A percentile compares a stretch with the other conserved stretches of the same genome.
phyloP scores from a whole-genome alignment of 1,284 basidiomycete species.

The Ustilago loliicola region DNA sequence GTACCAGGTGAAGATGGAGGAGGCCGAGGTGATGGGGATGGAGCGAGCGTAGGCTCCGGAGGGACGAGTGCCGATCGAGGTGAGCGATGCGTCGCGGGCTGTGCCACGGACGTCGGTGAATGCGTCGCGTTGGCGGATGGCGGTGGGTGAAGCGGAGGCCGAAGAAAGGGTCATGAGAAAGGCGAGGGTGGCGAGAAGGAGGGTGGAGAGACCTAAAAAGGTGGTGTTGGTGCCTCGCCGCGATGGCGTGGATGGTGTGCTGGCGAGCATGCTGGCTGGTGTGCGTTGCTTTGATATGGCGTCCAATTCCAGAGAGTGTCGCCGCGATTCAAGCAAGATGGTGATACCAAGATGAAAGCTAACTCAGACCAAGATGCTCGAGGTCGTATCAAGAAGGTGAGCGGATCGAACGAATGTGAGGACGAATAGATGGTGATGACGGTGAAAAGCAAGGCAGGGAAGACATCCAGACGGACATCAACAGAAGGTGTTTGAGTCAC shows the following conservation, averaged over 20 bases:
- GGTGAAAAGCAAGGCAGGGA: not conserved
- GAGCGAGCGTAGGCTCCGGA: slow-evolving; percentile 34
- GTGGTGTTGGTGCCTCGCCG: not conserved
- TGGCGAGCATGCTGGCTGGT: not conserved
- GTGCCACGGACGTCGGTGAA: slow-evolving; percentile 42
- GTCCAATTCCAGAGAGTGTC: not conserved
- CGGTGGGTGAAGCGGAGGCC: not conserved
- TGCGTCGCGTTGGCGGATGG: slow-evolving; percentile 20
- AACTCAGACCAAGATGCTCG: not conserved
- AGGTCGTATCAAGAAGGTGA: not conserved
- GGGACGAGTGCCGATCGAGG: slow-evolving; percentile 14
- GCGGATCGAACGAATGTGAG: not conserved
- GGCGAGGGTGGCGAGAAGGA: slow-evolving; percentile 15
- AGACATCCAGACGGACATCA: not conserved
- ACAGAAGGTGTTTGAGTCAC: not conserved
- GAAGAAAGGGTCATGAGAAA: not conserved
- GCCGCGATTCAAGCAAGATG: not conserved
- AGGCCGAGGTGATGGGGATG: slow-evolving; percentile 12
- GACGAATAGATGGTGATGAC: not conserved
- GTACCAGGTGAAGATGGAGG: slow-evolving; percentile 51
- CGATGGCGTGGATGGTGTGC: not conserved
- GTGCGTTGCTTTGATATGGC: too few relatives aligned
- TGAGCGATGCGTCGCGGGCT: slow-evolving; percentile 14
- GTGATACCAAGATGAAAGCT: not conserved
- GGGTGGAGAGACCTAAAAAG: not conserved